Evolutionary conservation across 345 rosid genomes (phyloP).

Genomic region (Citrus trifoliata): DNA sequence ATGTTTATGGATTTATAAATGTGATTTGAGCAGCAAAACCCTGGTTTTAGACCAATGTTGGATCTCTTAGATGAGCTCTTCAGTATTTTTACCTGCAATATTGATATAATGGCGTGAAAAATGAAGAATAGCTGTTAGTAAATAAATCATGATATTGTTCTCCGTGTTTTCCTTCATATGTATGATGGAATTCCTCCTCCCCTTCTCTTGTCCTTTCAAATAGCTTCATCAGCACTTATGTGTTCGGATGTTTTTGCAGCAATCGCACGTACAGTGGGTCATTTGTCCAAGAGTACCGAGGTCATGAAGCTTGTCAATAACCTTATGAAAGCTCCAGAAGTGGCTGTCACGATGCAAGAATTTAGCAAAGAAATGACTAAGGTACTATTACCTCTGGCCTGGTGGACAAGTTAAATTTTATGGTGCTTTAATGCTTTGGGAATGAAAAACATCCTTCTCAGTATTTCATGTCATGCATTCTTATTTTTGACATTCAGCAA

Average conservation of each 20-base stretch:
- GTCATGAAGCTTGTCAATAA: constrained; percentile 54
- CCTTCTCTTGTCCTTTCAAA: neutral
- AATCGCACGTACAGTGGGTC: constrained; percentile 48
- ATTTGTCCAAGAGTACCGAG: constrained; percentile 47
- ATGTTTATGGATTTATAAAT: neutral
- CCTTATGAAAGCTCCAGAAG: constrained; percentile 52
- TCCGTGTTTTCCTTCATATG: neutral
- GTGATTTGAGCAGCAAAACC: neutral
- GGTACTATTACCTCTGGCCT: constrained; percentile 21
- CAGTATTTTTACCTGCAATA: neutral
- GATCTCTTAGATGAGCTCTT: neutral
- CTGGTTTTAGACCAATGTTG: neutral
- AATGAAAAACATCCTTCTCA: neutral
- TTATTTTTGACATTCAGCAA: neutral
- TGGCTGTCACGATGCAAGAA: constrained; percentile 52
- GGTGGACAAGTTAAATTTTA: neutral
- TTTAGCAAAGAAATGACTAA: constrained; percentile 52
- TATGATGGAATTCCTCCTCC: neutral
- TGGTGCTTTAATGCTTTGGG: neutral
- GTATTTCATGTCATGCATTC: neutral
- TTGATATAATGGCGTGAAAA: neutral
- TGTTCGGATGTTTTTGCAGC: constrained; percentile 25
- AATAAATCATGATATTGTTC: neutral
- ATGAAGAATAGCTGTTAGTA: neutral
- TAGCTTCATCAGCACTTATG: neutral